Evolutionary conservation across 768 basidiomycete species (phyloP), one percentile per base, ranked within the genome.

Genomic region (Cubamyces lactineus): DNA sequence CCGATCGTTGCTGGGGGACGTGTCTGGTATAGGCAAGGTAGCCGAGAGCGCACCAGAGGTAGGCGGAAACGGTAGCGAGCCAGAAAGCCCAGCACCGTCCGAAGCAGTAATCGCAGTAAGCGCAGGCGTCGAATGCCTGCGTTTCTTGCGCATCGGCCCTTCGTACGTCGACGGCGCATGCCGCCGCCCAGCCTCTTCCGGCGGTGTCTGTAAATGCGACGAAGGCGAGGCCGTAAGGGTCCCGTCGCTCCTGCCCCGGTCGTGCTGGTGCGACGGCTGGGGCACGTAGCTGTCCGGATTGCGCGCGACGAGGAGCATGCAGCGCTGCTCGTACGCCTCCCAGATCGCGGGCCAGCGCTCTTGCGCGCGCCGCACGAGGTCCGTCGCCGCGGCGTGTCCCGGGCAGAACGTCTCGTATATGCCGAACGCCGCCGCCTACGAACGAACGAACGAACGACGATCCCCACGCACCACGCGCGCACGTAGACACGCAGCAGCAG

Each of bases 371-470:
- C 89, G 85, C 0, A 96, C 78, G 23, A 93, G 72, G 63, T 90
- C 86, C 58, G 90, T 78, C 0, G 94, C 95, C 66, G 91, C 89
- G 53, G 86, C 83, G 70, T 98, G 96, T 0, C 88, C 88, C 0
- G 92, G 85, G 71, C 96, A 98, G 70, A 94, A 98, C 13, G 82
- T 75, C 72, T 94, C 85, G 76, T 99, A 99, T 1, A 86, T 80
- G 59, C 83, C 80, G 66, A 96, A 96, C 40, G 80, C 77, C 16
- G 86, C 78, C 24, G 87, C 88, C 94, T 96, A 17, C 24, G 66
- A n/a, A n/a, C n/a, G n/a, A n/a, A n/a, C n/a, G n/a, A n/a, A n/a
- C n/a, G n/a, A n/a, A n/a, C n/a, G n/a, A n/a, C n/a, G 34, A 24
- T 40, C 60, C 63, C 21, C 53, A 57, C 41, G 13, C 68, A 38